A percentile compares a stretch with the other conserved stretches of the same genome.
Evolutionary conservation across 495 filamentous ascomycete species (phyloP).

Genomic region (Daldinia bambusicola): DNA sequence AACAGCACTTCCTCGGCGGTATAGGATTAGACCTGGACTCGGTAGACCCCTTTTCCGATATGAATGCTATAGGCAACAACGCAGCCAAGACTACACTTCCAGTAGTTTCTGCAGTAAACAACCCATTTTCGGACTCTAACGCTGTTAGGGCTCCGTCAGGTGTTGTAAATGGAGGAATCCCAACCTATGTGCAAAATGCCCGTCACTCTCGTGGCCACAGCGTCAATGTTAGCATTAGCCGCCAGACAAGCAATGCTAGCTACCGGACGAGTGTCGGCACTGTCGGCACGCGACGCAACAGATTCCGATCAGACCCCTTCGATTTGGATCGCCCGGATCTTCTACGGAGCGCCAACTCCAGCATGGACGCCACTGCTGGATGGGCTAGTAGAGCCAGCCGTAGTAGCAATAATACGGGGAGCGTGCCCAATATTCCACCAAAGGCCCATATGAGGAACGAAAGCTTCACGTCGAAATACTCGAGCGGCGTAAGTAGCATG

Average conservation of each 20-base stretch:
- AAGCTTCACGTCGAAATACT: conserved; percentile 59
- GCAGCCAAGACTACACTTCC: conserved; percentile 53
- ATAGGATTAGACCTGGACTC: conserved; percentile 52
- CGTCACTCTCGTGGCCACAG: conserved; percentile 58
- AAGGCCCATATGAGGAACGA: conserved; percentile 44
- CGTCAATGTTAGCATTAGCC: conserved; percentile 46
- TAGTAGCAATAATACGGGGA: conserved; percentile 25
- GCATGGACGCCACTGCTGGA: conserved; percentile 18
- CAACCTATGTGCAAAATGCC: conserved; percentile 56
- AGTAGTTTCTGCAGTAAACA: conserved; percentile 47
- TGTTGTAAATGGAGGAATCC: conserved; percentile 38
- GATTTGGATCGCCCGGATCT: conserved; percentile 69
- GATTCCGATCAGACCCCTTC: conserved; percentile 73
- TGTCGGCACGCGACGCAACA: conserved; percentile 53
- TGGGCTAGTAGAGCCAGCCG: conserved; percentile 39
- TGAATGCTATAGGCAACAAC: conserved; percentile 53
- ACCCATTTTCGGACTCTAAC: conserved; percentile 59
- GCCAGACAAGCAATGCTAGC: conserved; percentile 28
- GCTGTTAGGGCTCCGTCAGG: conserved; percentile 43
- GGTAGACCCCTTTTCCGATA: conserved; percentile 57
- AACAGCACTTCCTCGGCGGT: conserved; percentile 53
- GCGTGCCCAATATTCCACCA: conserved; percentile 34
- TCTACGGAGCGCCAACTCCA: conserved; percentile 44
- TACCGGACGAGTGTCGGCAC: conserved; percentile 46
- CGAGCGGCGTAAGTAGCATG: conserved; percentile 54